Base-by-base conservation (phyloP, 331 rosid species). In the Phaseolus coccineus region DNA sequence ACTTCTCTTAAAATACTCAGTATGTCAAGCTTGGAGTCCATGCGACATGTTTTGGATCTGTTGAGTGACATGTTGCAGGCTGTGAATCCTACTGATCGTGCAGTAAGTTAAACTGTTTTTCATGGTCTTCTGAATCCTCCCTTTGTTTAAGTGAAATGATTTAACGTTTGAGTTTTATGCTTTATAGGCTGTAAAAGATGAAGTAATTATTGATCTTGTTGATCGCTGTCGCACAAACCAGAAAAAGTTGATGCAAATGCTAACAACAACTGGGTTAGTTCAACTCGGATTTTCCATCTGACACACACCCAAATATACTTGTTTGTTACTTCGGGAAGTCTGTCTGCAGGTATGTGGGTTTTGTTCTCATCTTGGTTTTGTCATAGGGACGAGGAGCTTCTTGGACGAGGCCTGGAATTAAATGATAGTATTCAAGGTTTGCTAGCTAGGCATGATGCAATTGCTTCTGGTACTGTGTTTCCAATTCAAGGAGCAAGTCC, bases 201-300 rank as follows among this genome's bases (percentile, higher is more conserved):
- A 96, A 77, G 91, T 96, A 39, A 93, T 96, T 80, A 77, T 87
- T 72, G 99, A 96, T 67, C 99, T 96, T 74, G 96, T 91, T 65
- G 87, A 86, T 65, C 91, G 92, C 4, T 91, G 99, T 74, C 93
- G 98, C 79, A 74, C 90, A 79, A 93, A 90, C 87, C 99, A 96
- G 92, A 96, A 89, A 80, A 93, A 90, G 86, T 81, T 96, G 89
- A 96, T 93, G 91, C 97, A 96, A 80, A 93, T 96, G 99, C 90
- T 96, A 65, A 96, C 99, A 53, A 88, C 97, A 25, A 90, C 98
- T 39, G 99, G 97, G 99, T 96, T 80, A 84, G 97, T 88, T 80
- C 51, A 70, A 35, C 57, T 57, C 19, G 30, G 52, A 51, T 27
- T 62, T 75, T 75, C 27, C 69, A 58, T 72, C 62, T 65, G 37